Percentiles rank a stretch among this genome's conserved stretches.
These are phyloP conservation scores for Ambrosiella beaveri DNA, from an alignment of 2,329 filamentous ascomycete genomes.

Conservation along the genomic window DNA sequence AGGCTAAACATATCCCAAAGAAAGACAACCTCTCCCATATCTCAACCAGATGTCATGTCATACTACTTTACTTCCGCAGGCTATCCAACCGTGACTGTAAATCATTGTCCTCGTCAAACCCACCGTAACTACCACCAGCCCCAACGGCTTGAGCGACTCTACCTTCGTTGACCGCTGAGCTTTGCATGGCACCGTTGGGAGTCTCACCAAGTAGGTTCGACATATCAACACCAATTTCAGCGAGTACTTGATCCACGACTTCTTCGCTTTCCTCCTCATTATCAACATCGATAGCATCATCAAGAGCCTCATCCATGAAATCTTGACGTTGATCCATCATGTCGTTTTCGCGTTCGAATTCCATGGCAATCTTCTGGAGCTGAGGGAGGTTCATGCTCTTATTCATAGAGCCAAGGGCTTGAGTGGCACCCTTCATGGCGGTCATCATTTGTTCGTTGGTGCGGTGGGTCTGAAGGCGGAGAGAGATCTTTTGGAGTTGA, in stretches of 20 bases:
- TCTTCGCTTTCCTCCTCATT: slow-evolving; percentile 94
- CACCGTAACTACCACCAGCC: slow-evolving; percentile 16
- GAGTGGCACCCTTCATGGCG: slow-evolving; percentile 95
- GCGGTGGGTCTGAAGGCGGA: slow-evolving; percentile 92
- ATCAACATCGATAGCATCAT: slow-evolving; percentile 80
- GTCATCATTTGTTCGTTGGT: slow-evolving; percentile 99
- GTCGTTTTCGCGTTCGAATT: slow-evolving; percentile 96
- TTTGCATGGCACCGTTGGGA: slow-evolving; percentile 47
- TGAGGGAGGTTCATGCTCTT: slow-evolving; percentile 92
- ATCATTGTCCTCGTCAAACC: slow-evolving; percentile 75
- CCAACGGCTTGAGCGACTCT: slow-evolving; percentile 65
- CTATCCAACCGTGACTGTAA: slow-evolving; percentile 87
- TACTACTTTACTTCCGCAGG: slow-evolving; percentile 38
- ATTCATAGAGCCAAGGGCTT: slow-evolving; percentile 91
- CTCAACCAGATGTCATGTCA: neutral
- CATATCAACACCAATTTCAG: slow-evolving; percentile 91
- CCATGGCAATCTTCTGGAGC: slow-evolving; percentile 92
- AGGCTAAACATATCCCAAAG: neutral
- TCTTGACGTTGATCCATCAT: slow-evolving; percentile 98
- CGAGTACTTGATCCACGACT: slow-evolving; percentile 86
- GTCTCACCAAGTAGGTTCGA: slow-evolving; percentile 67
- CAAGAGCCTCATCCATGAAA: slow-evolving; percentile 99
- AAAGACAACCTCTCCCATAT: neutral
- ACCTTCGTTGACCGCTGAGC: slow-evolving; percentile 53
- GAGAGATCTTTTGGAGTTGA: slow-evolving; percentile 85